A percentile compares a stretch with the other conserved stretches of the same genome.
phyloP scores from a whole-genome alignment of 805 yeast species.

The Starmerella vaccinii region DNA sequence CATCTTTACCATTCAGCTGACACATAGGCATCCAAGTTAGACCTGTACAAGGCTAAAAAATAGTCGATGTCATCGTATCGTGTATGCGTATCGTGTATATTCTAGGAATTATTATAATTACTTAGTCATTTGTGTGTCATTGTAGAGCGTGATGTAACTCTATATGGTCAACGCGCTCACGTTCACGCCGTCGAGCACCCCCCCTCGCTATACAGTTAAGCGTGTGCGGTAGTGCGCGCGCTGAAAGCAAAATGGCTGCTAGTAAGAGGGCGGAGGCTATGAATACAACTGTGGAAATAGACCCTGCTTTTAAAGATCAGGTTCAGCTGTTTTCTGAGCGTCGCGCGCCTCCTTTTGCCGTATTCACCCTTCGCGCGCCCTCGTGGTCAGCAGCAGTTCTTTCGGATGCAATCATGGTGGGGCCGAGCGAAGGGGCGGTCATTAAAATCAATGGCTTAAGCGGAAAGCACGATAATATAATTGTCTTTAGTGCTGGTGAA shows the following conservation, averaged over 20 bases:
- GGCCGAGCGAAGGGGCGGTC: not conserved
- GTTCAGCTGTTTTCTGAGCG: not conserved
- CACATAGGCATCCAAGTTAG: no score
- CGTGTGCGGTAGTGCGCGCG: not conserved
- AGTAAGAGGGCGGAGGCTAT: no score
- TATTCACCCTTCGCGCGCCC: not conserved
- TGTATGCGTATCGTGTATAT: not conserved
- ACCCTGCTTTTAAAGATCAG: not conserved
- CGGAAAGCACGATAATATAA: not conserved
- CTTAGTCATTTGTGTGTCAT: not conserved
- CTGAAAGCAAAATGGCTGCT: not conserved
- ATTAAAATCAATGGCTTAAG: not conserved
- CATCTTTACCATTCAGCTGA: no score
- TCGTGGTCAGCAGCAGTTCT: conserved; percentile 4
- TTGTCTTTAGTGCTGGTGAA: not conserved
- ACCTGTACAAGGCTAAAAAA: no score
- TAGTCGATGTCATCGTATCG: no score
- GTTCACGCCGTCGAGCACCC: not conserved
- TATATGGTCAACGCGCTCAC: not conserved
- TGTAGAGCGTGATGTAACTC: not conserved
- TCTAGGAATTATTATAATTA: not conserved
- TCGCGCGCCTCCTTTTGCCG: not conserved
- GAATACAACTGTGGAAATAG: not conserved
- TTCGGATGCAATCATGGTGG: not conserved
- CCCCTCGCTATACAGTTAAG: not conserved